Conservation (phyloP, 108 stramenopile genomes). For the Cyclotella atomus region DNA sequence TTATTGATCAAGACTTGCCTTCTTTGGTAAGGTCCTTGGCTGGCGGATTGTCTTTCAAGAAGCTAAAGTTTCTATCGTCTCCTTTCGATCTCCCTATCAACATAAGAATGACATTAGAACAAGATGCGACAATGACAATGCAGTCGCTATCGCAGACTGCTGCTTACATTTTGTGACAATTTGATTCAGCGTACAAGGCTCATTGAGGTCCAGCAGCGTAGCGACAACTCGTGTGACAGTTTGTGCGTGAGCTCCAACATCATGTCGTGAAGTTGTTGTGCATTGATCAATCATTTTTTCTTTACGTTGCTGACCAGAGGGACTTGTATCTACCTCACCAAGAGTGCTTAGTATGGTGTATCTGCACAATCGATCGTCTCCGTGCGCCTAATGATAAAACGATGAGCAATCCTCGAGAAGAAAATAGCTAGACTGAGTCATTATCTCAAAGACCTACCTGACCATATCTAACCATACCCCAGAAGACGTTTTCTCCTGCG, state of each 20-base stretch:
- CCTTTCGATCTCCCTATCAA: slow-evolving; percentile 55
- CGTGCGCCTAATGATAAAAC: slow-evolving; percentile 28
- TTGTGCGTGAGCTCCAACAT: slow-evolving; percentile 66
- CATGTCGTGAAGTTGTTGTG: slow-evolving; percentile 40
- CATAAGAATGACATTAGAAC: background rate
- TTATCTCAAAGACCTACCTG: slow-evolving; percentile 18
- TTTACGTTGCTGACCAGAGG: slow-evolving; percentile 22
- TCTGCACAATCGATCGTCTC: slow-evolving; percentile 73
- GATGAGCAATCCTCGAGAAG: background rate
- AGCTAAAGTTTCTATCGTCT: slow-evolving; percentile 21
- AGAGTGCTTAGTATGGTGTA: slow-evolving; percentile 65
- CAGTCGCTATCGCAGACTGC: too few species aligned
- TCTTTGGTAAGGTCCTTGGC: slow-evolving; percentile 66
- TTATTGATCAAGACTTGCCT: slow-evolving; percentile 21
- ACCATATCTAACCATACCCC: slow-evolving; percentile 80
- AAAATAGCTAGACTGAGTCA: background rate
- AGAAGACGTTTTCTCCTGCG: slow-evolving; percentile 51
- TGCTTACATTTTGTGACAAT: slow-evolving; percentile 66
- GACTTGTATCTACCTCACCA: slow-evolving; percentile 60
- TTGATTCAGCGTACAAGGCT: slow-evolving; percentile 65
- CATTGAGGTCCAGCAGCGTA: slow-evolving; percentile 37
- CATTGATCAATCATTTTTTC: slow-evolving; percentile 29
- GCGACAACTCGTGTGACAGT: slow-evolving; percentile 60
- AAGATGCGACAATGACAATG: too few species aligned
- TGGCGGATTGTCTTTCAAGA: slow-evolving; percentile 72